Base-by-base conservation (phyloP, 2,329 filamentous ascomycete genomes). In the Ramichloridium luteum region DNA sequence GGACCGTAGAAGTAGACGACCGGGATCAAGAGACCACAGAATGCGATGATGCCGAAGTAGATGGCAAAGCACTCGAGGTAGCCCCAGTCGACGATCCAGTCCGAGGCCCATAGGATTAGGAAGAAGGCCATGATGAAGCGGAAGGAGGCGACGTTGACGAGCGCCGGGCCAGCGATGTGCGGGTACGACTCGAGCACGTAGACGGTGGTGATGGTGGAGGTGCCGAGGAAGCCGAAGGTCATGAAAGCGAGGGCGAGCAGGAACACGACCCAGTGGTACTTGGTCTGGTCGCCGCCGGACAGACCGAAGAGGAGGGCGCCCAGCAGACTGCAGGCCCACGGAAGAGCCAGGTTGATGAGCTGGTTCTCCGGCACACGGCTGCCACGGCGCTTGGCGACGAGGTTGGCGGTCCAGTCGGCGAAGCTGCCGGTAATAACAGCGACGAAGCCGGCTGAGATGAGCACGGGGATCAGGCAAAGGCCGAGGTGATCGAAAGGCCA, bases 141-240 rank as follows among this genome's bases (percentile, higher is more conserved):
- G 27, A 40, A 45, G 12, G 34, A 39, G 12, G 42, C 34, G 28
- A 45, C 34, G 27, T 45, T 45, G 30, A 45, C 42, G 13, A 45
- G 38, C 6, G 39, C 40, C 8, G 42, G 42, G 9, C 42, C 42
- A 14, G 42, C 42, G 37, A 40, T 38, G 29, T 43, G 38, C 11
- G 42, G 40, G 28, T 45, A 45, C 33, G 38, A 36, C 30, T 45
- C 42, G 4, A 45, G 32, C 16, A 43, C 32, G 20, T 43, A 45
- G 13, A 45, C 42, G 8, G 38, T 29, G n/a, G 33, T 27, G 14
- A 45, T 34, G 13, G 40, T 45, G 28, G 36, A 43, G n/a, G 36
- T 34, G 12, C 31, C 30, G 5, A 45, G 34, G 28, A 41, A 43
- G 9, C 40, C 36, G 18, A 45, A 38, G 9, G 38, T 26, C 23